Evolutionary conservation across 495 filamentous ascomycete species (phyloP).

Genomic region (Podospora comata): DNA sequence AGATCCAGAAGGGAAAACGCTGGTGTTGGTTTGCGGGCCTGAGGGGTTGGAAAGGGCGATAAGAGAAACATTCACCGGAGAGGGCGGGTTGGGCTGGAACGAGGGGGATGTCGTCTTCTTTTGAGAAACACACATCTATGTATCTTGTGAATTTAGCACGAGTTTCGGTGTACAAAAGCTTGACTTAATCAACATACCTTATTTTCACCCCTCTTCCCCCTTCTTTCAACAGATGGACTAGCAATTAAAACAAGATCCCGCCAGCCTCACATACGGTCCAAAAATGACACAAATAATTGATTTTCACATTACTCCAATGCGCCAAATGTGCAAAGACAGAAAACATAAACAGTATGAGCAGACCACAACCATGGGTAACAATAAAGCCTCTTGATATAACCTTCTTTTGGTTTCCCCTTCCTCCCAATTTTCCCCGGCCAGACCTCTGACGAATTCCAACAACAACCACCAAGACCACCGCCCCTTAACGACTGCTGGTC

Average conservation of each 20-base stretch:
- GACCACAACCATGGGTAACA: background rate
- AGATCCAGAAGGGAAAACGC: conserved; percentile 44
- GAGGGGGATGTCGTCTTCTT: conserved; percentile 86
- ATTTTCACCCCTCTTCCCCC: too few species aligned
- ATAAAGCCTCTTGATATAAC: background rate
- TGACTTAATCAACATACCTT: too few species aligned
- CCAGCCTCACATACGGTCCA: background rate
- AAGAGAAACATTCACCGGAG: conserved; percentile 51
- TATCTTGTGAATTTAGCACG: too few species aligned
- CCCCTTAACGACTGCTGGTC: conserved; percentile 29
- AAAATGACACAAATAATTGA: background rate
- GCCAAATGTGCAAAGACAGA: background rate
- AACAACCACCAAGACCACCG: background rate
- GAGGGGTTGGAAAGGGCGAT: conserved; percentile 71
- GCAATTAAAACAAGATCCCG: background rate
- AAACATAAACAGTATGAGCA: background rate
- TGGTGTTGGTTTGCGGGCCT: conserved; percentile 86
- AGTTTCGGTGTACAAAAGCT: too few species aligned
- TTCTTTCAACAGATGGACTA: too few species aligned
- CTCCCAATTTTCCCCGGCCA: background rate
- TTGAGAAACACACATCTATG: conserved; percentile 32
- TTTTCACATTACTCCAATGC: background rate
- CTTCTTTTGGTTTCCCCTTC: background rate
- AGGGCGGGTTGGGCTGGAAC: conserved; percentile 62
- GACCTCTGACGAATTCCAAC: background rate